phyloP scores from a whole-genome alignment of 2,329 filamentous ascomycete genomes.

The Botryotinia calthae region DNA sequence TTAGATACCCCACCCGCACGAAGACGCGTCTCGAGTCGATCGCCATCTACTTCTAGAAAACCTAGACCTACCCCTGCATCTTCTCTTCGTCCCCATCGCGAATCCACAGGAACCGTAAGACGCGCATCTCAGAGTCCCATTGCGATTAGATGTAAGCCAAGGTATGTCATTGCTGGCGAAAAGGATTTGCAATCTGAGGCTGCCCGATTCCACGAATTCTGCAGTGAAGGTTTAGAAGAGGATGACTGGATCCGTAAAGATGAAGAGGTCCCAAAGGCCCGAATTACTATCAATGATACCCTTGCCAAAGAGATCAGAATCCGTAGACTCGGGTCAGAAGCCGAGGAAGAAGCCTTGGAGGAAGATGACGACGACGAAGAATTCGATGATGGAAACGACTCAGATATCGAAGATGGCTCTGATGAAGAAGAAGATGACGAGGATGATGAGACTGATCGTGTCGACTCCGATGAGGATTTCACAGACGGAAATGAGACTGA shows the following conservation, averaged over 20 bases:
- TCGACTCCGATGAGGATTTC: slow-evolving; percentile 55
- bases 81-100: slow-evolving; percentile 27
- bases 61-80: slow-evolving; percentile 25
- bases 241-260: slow-evolving; percentile 87
- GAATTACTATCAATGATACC: slow-evolving; percentile 86
- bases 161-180: slow-evolving; percentile 37
- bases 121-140: slow-evolving; percentile 43
- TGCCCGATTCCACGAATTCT: slow-evolving; percentile 85
- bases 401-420: slow-evolving; percentile 47
- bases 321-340: slow-evolving; percentile 80
- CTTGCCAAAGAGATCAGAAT: slow-evolving; percentile 87
- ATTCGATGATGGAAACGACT: slow-evolving; percentile 43
- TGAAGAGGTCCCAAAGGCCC: slow-evolving; percentile 51
- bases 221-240: slow-evolving; percentile 73
- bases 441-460: slow-evolving; percentile 57
- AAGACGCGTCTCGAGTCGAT: slow-evolving; percentile 28
- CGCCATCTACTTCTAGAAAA: slow-evolving; percentile 36
- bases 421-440: slow-evolving; percentile 60
- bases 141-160: slow-evolving; percentile 40
- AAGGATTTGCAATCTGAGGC: slow-evolving; percentile 45
- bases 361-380: slow-evolving; percentile 61
- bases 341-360: slow-evolving; percentile 82
- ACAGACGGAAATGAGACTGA: slow-evolving; percentile 65
- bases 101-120: slow-evolving; percentile 36
- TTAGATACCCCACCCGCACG: slow-evolving; percentile 26